phyloP scores from a whole-genome alignment of 2,329 filamentous ascomycete genomes.

The Trichoderma asperellum region DNA sequence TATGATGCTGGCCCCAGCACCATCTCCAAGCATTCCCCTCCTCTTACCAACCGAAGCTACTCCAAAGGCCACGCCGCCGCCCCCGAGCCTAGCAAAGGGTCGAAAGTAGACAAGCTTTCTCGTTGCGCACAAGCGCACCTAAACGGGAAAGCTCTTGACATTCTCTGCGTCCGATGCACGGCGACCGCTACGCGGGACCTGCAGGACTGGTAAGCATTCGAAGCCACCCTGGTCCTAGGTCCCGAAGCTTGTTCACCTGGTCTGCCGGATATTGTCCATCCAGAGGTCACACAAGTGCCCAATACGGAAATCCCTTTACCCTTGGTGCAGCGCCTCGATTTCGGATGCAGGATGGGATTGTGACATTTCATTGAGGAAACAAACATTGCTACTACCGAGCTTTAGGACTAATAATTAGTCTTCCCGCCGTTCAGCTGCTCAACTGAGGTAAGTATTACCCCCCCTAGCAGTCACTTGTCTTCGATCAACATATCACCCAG shows the following conservation, averaged over 20 bases:
- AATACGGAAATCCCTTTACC: conserved; percentile 38
- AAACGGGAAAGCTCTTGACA: conserved; percentile 42
- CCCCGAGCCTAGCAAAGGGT: conserved; percentile 12
- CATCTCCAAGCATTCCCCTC: conserved; percentile 11
- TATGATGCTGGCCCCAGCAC: background rate
- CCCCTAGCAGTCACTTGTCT: background rate
- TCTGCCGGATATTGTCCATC: conserved; percentile 29
- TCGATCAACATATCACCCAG: background rate
- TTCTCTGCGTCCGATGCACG: conserved; percentile 39
- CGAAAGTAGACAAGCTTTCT: conserved; percentile 15
- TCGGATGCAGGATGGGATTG: conserved; percentile 14
- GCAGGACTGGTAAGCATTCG: conserved; percentile 28
- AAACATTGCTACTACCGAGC: background rate
- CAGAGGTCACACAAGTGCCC: conserved; percentile 35
- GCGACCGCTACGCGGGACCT: conserved; percentile 31
- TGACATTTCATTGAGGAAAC: background rate
- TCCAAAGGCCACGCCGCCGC: conserved; percentile 18
- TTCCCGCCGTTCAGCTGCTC: background rate
- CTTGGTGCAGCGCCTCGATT: conserved; percentile 29
- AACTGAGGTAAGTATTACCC: background rate
- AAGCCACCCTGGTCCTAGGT: conserved; percentile 18
- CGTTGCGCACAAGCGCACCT: conserved; percentile 31
- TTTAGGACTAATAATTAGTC: background rate
- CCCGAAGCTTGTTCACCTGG: conserved; percentile 27
- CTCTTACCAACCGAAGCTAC: background rate